phyloP scores from a whole-genome alignment of 108 stramenopile species.

The Schizochytrium sp. region DNA sequence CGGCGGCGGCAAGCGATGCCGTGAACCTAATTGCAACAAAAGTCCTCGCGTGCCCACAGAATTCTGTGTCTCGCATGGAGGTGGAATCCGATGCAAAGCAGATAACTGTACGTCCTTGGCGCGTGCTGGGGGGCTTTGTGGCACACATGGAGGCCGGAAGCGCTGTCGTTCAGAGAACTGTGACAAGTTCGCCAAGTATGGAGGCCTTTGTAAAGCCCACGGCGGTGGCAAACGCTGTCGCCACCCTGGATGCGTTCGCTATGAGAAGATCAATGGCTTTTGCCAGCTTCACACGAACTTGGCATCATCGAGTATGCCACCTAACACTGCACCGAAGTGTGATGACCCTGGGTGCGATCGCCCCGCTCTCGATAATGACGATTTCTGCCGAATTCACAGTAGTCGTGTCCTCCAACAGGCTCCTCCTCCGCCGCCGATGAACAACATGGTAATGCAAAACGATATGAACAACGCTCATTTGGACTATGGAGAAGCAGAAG shows the following conservation, averaged over 20 bases:
- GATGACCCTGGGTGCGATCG: conserved; percentile 54
- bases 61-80: conserved; percentile 96
- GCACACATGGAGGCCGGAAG: conserved; percentile 77
- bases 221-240: conserved; percentile 95
- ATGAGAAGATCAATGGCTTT: neutral
- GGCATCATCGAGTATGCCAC: neutral
- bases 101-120: conserved; percentile 65
- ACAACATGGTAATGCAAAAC: neutral
- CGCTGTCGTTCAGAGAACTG: conserved; percentile 86
- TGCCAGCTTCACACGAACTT: neutral
- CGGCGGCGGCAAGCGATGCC: conserved; percentile 93
- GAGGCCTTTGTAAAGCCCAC: conserved; percentile 92
- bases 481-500: neutral
- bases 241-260: conserved; percentile 79
- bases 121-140: conserved; percentile 36
- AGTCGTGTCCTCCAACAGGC: neutral
- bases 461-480: neutral
- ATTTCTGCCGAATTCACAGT: conserved; percentile 34
- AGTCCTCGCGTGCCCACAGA: conserved; percentile 93
- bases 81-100: conserved; percentile 77
- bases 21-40: conserved; percentile 87
- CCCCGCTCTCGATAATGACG: neutral
- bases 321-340: neutral
- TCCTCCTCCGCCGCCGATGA: neutral
- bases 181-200: conserved; percentile 94